Evolutionary conservation across 2,329 filamentous ascomycete species (phyloP).

Genomic region (Leptographium lundbergii): DNA sequence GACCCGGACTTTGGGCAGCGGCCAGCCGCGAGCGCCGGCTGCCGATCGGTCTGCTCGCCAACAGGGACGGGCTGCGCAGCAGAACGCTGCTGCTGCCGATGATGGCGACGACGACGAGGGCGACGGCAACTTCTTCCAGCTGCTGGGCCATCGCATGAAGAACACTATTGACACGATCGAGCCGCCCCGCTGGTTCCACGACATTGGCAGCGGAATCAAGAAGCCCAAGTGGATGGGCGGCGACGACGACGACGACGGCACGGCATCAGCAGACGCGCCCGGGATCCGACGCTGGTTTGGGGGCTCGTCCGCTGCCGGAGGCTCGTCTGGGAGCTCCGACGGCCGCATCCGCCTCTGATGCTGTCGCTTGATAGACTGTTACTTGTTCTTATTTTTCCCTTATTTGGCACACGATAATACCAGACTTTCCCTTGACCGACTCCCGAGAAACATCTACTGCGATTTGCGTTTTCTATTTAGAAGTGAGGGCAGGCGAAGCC

Average conservation of each 20-base stretch:
- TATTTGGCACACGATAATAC: neutral
- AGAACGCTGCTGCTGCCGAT: neutral
- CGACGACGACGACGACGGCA: constrained; percentile 28
- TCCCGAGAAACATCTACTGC: too few species aligned
- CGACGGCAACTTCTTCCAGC: constrained; percentile 72
- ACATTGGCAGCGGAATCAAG: constrained; percentile 55
- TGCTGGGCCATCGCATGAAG: constrained; percentile 71
- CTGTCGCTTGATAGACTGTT: neutral
- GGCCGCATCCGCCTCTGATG: constrained; percentile 20
- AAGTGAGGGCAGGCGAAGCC: too few species aligned
- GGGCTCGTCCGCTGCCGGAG: constrained; percentile 5
- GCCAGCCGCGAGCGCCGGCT: neutral
- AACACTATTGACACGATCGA: constrained; percentile 85
- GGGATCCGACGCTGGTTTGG: constrained; percentile 46
- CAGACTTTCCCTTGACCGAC: too few species aligned
- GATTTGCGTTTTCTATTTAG: too few species aligned
- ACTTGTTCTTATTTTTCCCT: neutral
- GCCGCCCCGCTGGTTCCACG: constrained; percentile 69
- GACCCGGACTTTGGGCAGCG: constrained; percentile 18
- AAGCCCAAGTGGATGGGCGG: constrained; percentile 72
- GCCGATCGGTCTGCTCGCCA: too few species aligned
- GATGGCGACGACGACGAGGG: constrained; percentile 40
- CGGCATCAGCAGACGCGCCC: constrained; percentile 6
- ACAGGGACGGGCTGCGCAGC: too few species aligned
- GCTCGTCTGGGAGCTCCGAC: constrained; percentile 43